Percentiles rank a stretch among this genome's conserved stretches.
Conservation (phyloP, 179 eudicot genomes). For the Carnegiea gigantea region DNA sequence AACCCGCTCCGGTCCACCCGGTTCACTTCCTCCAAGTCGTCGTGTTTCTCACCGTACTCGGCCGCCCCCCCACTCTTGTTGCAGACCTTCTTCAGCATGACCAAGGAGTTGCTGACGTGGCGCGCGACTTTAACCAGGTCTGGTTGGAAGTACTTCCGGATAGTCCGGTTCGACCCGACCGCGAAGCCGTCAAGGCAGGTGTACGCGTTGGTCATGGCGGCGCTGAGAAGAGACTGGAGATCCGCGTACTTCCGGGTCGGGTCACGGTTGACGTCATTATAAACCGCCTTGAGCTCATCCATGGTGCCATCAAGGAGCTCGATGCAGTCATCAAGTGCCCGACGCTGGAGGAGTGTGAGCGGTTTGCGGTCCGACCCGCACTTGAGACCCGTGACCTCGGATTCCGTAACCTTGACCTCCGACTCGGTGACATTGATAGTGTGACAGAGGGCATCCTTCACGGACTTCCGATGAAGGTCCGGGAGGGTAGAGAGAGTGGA, state of each 20-base stretch:
- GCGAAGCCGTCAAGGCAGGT: slow-evolving; percentile 87
- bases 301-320: slow-evolving; percentile 58
- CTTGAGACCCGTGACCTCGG: slow-evolving; percentile 41
- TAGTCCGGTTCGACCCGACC: slow-evolving; percentile 33
- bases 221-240: slow-evolving; percentile 58
- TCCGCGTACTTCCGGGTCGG: slow-evolving; percentile 33
- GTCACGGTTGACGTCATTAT: slow-evolving; percentile 27
- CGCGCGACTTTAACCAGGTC: slow-evolving; percentile 44
- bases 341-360: slow-evolving; percentile 40
- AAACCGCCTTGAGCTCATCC: slow-evolving; percentile 46
- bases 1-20: slow-evolving; percentile 36
- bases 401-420: slow-evolving; percentile 38
- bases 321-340: slow-evolving; percentile 67
- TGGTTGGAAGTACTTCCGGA: slow-evolving; percentile 38
- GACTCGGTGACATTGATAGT: slow-evolving; percentile 47
- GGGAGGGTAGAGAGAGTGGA: slow-evolving; percentile 65
- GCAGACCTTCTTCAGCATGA: slow-evolving; percentile 53
- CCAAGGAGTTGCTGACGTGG: slow-evolving; percentile 78
- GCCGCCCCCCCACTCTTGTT: not conserved
- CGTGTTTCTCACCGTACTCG: slow-evolving; percentile 7
- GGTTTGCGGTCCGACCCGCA: slow-evolving; percentile 27
- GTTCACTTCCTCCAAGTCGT: slow-evolving; percentile 22
- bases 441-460: slow-evolving; percentile 52
- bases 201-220: slow-evolving; percentile 76
- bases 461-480: slow-evolving; percentile 45